A percentile compares a stretch with the other conserved stretches of the same genome.
Evolutionary conservation across 306 rosid species (phyloP).

Genomic region (Vicia villosa): DNA sequence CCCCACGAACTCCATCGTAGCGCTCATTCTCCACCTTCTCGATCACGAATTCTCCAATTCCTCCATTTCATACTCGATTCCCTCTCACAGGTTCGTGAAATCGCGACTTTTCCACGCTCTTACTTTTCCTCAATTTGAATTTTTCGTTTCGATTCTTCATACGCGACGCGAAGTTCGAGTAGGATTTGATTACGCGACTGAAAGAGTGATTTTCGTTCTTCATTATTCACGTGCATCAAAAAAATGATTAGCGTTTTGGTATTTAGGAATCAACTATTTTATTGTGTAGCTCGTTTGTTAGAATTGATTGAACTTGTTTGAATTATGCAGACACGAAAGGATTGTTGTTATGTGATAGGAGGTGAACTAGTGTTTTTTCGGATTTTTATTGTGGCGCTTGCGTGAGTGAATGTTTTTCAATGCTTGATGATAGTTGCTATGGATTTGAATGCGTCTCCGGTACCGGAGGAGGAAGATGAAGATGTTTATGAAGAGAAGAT

Average conservation of each 20-base stretch:
- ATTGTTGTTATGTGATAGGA: slow-evolving; percentile 5
- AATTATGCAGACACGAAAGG: slow-evolving; percentile 41
- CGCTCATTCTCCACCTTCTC: slow-evolving; percentile 31
- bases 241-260: slow-evolving; percentile 14
- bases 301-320: slow-evolving; percentile 16
- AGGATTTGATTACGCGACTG: not conserved
- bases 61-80: slow-evolving; percentile 37
- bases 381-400: slow-evolving; percentile 34
- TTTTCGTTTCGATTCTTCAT: slow-evolving; percentile 34
- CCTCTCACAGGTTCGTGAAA: slow-evolving; percentile 52
- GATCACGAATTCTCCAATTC: slow-evolving; percentile 37
- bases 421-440: slow-evolving; percentile 87
- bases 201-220: slow-evolving; percentile 11
- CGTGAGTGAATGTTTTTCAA: slow-evolving; percentile 54
- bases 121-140: slow-evolving; percentile 23
- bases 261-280: not conserved
- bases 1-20: slow-evolving; percentile 43
- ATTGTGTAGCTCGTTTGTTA: slow-evolving; percentile 27
- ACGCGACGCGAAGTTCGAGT: not conserved
- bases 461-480: slow-evolving; percentile 97
- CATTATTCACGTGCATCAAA: not conserved
- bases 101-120: slow-evolving; percentile 19
- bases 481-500: slow-evolving; percentile 58
- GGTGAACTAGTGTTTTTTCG: slow-evolving; percentile 19
- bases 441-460: slow-evolving; percentile 98